Evolutionary conservation across 768 basidiomycete genomes (phyloP), one percentile per base, ranked within the genome.

Genomic region (Tremella mesenterica): DNA sequence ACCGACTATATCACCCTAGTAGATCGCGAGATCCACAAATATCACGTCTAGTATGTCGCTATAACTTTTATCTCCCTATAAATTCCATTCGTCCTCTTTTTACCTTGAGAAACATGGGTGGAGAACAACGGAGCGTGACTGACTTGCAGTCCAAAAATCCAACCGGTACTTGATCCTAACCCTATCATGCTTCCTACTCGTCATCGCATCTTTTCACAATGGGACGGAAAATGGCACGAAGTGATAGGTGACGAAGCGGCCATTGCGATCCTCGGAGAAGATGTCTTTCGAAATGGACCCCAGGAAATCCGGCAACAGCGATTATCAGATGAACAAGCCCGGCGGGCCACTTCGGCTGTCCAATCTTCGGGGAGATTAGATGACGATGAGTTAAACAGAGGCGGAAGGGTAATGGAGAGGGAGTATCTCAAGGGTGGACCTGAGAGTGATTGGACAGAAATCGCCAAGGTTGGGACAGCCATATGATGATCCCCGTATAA

Each of bases 171-270:
- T 38, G 71, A 73, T 45, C 69, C 71, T 8, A 44, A 65, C 29
- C 71, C 71, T 2, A 67, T 61, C 30, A n/a, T 59, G 2, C 59
- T 67, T 26, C 52, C 60, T 7, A 64, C 69, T 4, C 63, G 65
- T 3, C 71, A 73, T 48, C 56, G 70, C 13, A 62, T 68, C 41
- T 73, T 69, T 53, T 59, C 57, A 4, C 54, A 59, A 20, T 21
- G 47, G 7, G 58, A 60, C 30, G 64, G 65, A 26, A 57, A 69
- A 38, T 69, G 61, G 65, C 71, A 70, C 50, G 71, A 70, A 43
- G 66, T 71, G 26, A 50, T 61, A 18, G 71, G 71, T 12, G 71
- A 73, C 48, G 62, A 56, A 30, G 69, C 71, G 3, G 71, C 71
- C 13, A 62, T 65, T 14, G 58, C 50, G 9, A 61, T 73, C 31